Conservation (phyloP, 257 asterid species). For the Paraleonurus japonicus region DNA sequence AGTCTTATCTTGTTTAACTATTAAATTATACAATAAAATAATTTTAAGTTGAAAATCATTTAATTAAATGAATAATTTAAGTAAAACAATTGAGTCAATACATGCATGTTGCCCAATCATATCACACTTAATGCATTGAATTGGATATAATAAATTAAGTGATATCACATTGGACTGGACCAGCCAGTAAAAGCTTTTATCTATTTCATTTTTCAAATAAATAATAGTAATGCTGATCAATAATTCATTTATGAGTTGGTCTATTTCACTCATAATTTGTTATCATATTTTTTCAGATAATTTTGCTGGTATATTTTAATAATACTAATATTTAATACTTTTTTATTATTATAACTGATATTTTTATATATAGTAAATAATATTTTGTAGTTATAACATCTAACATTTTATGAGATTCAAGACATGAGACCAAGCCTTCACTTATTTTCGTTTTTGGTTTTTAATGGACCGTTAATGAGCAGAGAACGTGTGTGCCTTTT, state of each 20-base stretch:
- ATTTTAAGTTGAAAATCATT: not conserved
- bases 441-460: not conserved
- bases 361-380: too few species aligned
- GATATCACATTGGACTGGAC: not conserved
- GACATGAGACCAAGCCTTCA: too few species aligned
- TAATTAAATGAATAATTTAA: not conserved
- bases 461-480: slow-evolving; percentile 13
- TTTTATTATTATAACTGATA: too few species aligned
- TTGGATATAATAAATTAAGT: not conserved
- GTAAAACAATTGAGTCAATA: not conserved
- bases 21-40: not conserved
- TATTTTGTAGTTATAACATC: too few species aligned
- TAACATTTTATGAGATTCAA: too few species aligned
- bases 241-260: too few species aligned
- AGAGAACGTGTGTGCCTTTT: slow-evolving; percentile 14
- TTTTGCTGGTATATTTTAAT: too few species aligned
- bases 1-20: not conserved
- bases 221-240: too few species aligned
- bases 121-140: not conserved
- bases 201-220: not conserved
- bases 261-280: too few species aligned
- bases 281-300: too few species aligned
- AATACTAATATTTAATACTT: too few species aligned
- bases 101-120: not conserved
- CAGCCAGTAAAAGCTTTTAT: not conserved